These are phyloP conservation scores for Globisporangium rhizosaccharum DNA, from an alignment of 352 stramenopile species.

Conservation along the genomic window DNA sequence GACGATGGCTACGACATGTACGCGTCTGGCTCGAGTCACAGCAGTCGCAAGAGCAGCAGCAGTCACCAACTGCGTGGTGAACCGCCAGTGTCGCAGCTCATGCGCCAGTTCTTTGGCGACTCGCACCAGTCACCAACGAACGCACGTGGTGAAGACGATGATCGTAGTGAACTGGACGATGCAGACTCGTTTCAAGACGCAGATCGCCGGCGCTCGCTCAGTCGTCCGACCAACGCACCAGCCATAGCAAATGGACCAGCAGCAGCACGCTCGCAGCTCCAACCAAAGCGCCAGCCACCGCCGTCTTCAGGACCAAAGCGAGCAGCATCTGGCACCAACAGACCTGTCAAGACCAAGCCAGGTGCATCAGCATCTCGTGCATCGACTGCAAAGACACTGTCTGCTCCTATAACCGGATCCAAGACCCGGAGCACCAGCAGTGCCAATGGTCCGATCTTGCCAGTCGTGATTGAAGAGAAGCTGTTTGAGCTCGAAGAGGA, in stretches of 20 bases:
- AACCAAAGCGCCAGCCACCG: too few relatives aligned
- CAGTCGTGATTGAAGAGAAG: slow-evolving; percentile 77
- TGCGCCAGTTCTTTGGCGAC: slow-evolving; percentile 50
- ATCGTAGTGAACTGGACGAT: too few relatives aligned
- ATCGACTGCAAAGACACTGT: not conserved
- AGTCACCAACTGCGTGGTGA: slow-evolving; percentile 1
- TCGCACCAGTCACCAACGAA: not conserved
- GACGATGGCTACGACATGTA: not conserved
- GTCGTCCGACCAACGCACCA: too few relatives aligned
- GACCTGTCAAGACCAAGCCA: too few relatives aligned
- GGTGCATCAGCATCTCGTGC: too few relatives aligned
- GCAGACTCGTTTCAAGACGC: too few relatives aligned
- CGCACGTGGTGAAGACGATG: too few relatives aligned
- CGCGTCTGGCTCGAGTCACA: not conserved
- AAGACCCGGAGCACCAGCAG: not conserved
- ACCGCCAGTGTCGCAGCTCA: slow-evolving; percentile 40
- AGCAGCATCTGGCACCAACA: too few relatives aligned
- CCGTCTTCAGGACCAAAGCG: too few relatives aligned
- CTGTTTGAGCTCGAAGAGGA: slow-evolving; percentile 76
- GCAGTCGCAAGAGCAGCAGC: not conserved
- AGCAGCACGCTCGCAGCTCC: too few relatives aligned
- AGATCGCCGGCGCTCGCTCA: too few relatives aligned
- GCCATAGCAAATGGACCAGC: too few relatives aligned
- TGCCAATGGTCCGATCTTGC: slow-evolving; percentile 24
- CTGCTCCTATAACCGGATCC: not conserved